Percentiles rank a stretch among this genome's conserved stretches.
These are phyloP conservation scores for Funneliformis caledonium DNA, from an alignment of 371 early-diverging fungal genomes.

Conservation along the genomic window DNA sequence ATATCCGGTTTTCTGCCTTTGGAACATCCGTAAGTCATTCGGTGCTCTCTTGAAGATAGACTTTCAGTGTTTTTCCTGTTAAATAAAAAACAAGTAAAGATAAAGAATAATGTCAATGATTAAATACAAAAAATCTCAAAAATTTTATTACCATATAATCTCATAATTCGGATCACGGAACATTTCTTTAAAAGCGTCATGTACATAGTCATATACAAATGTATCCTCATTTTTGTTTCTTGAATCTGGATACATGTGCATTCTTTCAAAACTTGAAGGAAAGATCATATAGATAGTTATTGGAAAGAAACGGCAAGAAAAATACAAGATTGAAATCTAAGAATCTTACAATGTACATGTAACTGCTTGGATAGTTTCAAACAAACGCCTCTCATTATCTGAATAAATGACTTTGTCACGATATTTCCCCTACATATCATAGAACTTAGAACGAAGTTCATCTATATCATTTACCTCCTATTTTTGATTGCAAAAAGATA, in stretches of 20 bases:
- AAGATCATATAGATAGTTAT: neutral
- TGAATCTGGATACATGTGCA: slow-evolving; percentile 16
- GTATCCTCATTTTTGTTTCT: neutral
- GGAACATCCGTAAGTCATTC: neutral
- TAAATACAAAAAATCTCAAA: neutral
- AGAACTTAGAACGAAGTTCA: slow-evolving; percentile 9
- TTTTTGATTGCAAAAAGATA: neutral
- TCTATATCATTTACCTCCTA: neutral
- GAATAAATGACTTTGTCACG: slow-evolving; percentile 6
- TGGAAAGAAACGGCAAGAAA: neutral
- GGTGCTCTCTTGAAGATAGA: slow-evolving; percentile 10
- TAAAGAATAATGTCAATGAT: neutral
- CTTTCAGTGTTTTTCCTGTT: slow-evolving; percentile 5
- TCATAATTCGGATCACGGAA: slow-evolving; percentile 21
- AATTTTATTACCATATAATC: slow-evolving; percentile 5
- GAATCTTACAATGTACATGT: slow-evolving; percentile 6
- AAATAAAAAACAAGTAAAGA: neutral
- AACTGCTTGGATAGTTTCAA: slow-evolving; percentile 15
- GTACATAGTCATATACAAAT: slow-evolving; percentile 1
- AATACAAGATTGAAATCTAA: neutral
- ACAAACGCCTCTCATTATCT: neutral
- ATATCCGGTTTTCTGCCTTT: slow-evolving; percentile 1
- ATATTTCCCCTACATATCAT: slow-evolving; percentile 23
- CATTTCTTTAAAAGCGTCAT: slow-evolving; percentile 17
- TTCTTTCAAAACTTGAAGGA: slow-evolving; percentile 11